A percentile compares a stretch with the other conserved stretches of the same genome.
These are phyloP conservation scores for Rhazya stricta DNA, from an alignment of 257 asterid genomes.

Conservation along the genomic window DNA sequence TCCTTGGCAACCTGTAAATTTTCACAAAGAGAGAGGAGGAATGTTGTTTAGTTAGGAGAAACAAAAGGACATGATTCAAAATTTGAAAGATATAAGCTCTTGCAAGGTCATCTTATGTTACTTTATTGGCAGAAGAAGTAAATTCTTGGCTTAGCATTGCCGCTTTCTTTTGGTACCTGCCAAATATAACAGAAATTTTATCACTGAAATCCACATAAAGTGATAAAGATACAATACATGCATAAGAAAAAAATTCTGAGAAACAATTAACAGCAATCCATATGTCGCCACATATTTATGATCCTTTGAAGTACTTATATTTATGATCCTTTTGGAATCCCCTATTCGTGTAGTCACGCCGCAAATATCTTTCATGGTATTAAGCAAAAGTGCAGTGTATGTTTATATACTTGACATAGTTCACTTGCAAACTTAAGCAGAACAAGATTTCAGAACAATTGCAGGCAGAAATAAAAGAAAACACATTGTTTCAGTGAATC, in stretches of 20 bases:
- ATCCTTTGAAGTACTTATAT: not conserved
- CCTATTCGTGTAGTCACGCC: not conserved
- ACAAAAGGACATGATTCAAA: not conserved
- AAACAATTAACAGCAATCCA: not conserved
- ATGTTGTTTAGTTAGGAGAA: slow-evolving; percentile 12
- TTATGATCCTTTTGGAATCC: not conserved
- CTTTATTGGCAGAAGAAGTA: slow-evolving; percentile 92
- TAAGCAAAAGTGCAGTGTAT: not conserved
- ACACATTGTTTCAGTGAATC: not conserved
- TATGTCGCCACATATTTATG: not conserved
- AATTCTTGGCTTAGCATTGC: slow-evolving; percentile 79
- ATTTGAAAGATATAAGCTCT: not conserved
- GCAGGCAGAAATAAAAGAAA: not conserved
- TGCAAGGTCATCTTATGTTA: slow-evolving; percentile 30
- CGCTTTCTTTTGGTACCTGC: slow-evolving; percentile 87
- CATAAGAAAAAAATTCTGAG: not conserved
- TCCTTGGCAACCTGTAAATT: slow-evolving; percentile 76
- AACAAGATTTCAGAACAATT: not conserved
- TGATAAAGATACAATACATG: not conserved
- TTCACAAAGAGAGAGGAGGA: not conserved
- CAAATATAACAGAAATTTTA: not conserved
- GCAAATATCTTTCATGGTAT: not conserved
- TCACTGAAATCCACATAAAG: not conserved
- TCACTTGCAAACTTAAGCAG: not conserved
- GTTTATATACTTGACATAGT: not conserved